Evolutionary conservation across 2,329 filamentous ascomycete species (phyloP), one percentile per base, ranked within the genome.

Genomic region (Trichoderma citrinoviride): DNA sequence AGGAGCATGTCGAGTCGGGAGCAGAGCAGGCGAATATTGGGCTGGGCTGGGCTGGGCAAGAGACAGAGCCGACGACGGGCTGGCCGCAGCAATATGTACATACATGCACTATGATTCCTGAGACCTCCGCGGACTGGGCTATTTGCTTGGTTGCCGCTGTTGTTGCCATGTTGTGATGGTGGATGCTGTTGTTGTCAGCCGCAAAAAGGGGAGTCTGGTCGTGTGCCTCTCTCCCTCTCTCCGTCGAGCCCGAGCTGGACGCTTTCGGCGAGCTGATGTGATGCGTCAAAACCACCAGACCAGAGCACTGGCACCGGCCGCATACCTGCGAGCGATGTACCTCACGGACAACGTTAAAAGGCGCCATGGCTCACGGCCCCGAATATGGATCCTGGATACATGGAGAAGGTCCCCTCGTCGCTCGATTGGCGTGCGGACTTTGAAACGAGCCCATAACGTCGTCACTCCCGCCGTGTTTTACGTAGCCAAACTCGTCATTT

Each of bases 391-490:
- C 47, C 55, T 25, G 55, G 46, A 33, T 17, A 27, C 25, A 63
- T 10, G 19, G 52, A 25, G 3, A 40, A 21, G 23, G 27, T 23
- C 29, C 29, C 27, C 27, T 40, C 47, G 40, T 17, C 27, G 23
- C 27, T 47, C 61, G 23, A 63, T 56, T 63, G 61, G 61, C 44
- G 53, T 57, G 61, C 52, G 44, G 53, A 56, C 61, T 64, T 64
- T 64, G 44, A 64, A 64, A 64, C 58, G 47, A 62, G 49, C 44
- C 61, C 44, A 52, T 58, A 44, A 58, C 61, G 29, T 64, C 53
- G 61, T 64, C 61, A 64, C 53, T 47, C 61, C 33, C 61, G 53
- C 61, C 46, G 52, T 64, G 61, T 64, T 64, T 57, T 64, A 57
- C 61, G 61, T 64, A 56, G 52, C 52, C 53, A 52, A 50, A 56